Percentiles rank a stretch among this genome's conserved stretches.
Evolutionary conservation across 192 early-diverging fungal species (phyloP).

Genomic region (Phycomyces nitens): DNA sequence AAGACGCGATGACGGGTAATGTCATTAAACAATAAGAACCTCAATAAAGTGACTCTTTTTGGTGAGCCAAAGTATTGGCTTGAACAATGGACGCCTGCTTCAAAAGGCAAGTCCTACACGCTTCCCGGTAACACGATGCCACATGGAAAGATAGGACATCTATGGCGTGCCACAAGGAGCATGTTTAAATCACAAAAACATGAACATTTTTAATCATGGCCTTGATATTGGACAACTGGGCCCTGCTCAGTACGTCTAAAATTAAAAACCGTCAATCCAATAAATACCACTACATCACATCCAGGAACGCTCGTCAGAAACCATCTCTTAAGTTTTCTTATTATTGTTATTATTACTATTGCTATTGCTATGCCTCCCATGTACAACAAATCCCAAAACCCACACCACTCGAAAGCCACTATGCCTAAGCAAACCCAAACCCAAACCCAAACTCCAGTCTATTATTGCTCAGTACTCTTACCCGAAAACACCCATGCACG

Average conservation of each 20-base stretch:
- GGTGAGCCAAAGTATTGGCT: neutral
- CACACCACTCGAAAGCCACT: neutral
- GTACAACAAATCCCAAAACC: too few species aligned
- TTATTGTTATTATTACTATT: too few species aligned
- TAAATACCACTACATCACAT: too few species aligned
- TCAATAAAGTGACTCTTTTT: neutral
- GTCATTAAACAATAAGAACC: neutral
- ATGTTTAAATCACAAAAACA: neutral
- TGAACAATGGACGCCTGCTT: neutral
- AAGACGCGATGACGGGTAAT: neutral
- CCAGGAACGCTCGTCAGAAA: too few species aligned
- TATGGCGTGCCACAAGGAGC: neutral
- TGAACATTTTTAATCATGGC: neutral
- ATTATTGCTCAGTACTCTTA: neutral
- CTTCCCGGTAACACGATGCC: slow-evolving; percentile 1
- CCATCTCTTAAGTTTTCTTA: too few species aligned
- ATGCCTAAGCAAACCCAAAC: neutral
- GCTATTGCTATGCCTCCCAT: too few species aligned
- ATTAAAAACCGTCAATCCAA: too few species aligned
- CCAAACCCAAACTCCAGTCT: neutral
- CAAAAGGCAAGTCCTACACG: neutral
- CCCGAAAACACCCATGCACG: slow-evolving; percentile 1
- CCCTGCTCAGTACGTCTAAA: too few species aligned
- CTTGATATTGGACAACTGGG: neutral
- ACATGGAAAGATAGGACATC: slow-evolving; percentile 1